Conservation (phyloP, 257 asterid genomes). For the Primulina huaijiensis region DNA sequence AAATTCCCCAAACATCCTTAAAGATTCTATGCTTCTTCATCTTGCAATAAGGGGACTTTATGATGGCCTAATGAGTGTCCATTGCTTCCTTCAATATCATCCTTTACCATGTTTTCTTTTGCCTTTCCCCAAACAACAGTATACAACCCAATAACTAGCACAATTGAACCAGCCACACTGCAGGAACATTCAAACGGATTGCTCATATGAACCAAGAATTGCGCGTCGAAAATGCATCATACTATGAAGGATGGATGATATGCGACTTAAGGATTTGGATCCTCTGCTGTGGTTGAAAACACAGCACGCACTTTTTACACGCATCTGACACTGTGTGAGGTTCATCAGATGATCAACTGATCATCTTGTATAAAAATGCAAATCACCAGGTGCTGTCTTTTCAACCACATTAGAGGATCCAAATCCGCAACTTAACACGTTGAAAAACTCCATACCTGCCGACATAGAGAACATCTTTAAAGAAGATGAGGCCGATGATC, state of each 20-base stretch:
- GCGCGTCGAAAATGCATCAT: no score
- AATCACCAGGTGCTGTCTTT: no score
- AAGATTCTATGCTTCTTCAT: background rate
- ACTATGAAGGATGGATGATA: background rate
- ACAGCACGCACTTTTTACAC: no score
- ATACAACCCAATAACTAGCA: slow-evolving; percentile 42
- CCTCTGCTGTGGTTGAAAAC: no score
- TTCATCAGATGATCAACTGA: no score
- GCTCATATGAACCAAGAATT: background rate
- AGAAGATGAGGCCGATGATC: slow-evolving; percentile 39
- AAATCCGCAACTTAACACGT: background rate
- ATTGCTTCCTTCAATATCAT: slow-evolving; percentile 1
- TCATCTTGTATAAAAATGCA: no score
- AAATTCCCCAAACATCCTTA: no score
- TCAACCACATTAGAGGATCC: no score
- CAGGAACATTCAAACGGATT: slow-evolving; percentile 15
- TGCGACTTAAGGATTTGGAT: no score
- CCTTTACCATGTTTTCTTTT: slow-evolving; percentile 25
- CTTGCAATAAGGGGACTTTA: slow-evolving; percentile 38
- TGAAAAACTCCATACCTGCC: slow-evolving; percentile 39
- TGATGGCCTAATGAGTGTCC: slow-evolving; percentile 22
- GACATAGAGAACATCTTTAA: slow-evolving; percentile 42
- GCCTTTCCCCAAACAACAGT: slow-evolving; percentile 57
- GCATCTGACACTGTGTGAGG: no score
- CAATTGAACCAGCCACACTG: slow-evolving; percentile 47